Conservation (phyloP, 2,329 filamentous ascomycete species). For the Penicillium expansum region DNA sequence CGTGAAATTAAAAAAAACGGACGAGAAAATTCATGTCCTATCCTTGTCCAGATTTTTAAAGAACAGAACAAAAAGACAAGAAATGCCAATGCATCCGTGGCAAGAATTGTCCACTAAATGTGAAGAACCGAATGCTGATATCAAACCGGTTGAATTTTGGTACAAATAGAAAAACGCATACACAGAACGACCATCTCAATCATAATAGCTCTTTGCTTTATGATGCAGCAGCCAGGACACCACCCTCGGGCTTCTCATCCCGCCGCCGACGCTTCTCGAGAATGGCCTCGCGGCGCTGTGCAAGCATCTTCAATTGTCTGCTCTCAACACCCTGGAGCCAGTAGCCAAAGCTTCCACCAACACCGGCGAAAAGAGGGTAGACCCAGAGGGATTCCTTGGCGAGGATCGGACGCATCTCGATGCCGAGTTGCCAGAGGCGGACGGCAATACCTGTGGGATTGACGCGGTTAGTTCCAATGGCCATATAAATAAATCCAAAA, state of each 20-base stretch:
- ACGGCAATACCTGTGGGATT: slow-evolving; percentile 71
- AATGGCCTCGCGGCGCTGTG: slow-evolving; percentile 73
- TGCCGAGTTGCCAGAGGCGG: slow-evolving; percentile 93
- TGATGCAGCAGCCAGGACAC: slow-evolving; percentile 37
- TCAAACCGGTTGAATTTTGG: slow-evolving; percentile 34
- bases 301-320: slow-evolving; percentile 72
- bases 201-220: slow-evolving; percentile 26
- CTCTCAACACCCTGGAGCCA: slow-evolving; percentile 91
- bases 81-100: slow-evolving; percentile 1
- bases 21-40: neutral
- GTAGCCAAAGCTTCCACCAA: slow-evolving; percentile 91
- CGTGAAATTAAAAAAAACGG: neutral
- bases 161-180: slow-evolving; percentile 28
- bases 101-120: slow-evolving; percentile 3
- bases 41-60: neutral
- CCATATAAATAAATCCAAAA: neutral
- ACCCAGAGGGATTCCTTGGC: slow-evolving; percentile 79
- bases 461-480: slow-evolving; percentile 13
- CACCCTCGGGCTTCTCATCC: slow-evolving; percentile 49
- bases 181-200: slow-evolving; percentile 18
- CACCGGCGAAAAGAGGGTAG: slow-evolving; percentile 82
- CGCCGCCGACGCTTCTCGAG: slow-evolving; percentile 86
- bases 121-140: slow-evolving; percentile 19
- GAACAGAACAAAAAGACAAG: neutral
- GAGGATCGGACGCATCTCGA: slow-evolving; percentile 97